Conservation (phyloP, 257 asterid genomes). For the Scutellaria galericulata region DNA sequence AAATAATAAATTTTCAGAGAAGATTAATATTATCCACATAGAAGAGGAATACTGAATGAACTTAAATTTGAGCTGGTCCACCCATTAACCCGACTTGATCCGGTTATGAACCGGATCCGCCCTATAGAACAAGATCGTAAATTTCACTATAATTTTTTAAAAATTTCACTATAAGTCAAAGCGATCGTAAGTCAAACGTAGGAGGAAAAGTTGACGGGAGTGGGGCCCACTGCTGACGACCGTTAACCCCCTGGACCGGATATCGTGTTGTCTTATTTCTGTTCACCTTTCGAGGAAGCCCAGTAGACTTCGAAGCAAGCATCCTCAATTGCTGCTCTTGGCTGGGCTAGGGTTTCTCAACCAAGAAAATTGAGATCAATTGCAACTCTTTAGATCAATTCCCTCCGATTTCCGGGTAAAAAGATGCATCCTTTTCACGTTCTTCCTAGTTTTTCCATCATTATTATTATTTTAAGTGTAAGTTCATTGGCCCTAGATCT, state of each 20-base stretch:
- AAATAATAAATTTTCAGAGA: too few species aligned
- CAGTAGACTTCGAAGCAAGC: constrained; percentile 16
- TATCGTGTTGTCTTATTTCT: neutral
- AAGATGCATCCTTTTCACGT: neutral
- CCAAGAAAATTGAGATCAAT: neutral
- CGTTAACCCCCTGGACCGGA: constrained; percentile 44
- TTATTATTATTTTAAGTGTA: neutral
- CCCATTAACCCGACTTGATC: too few species aligned
- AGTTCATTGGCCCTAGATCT: constrained; percentile 39
- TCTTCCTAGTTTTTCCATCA: neutral
- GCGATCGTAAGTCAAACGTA: constrained; percentile 40
- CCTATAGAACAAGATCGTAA: too few species aligned
- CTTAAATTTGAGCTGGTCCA: too few species aligned
- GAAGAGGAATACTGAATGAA: too few species aligned
- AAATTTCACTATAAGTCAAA: neutral
- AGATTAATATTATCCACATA: too few species aligned
- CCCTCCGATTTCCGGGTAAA: constrained; percentile 34
- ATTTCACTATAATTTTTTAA: too few species aligned
- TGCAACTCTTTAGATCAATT: constrained; percentile 9
- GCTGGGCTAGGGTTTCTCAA: constrained; percentile 40
- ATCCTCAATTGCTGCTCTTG: constrained; percentile 22
- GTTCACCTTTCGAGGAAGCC: constrained; percentile 20
- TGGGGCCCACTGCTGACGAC: constrained; percentile 39
- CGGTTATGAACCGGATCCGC: too few species aligned
- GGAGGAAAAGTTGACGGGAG: neutral